Conservation (phyloP, 192 early-diverging fungal genomes). For the Ambispora gerdemannii region DNA sequence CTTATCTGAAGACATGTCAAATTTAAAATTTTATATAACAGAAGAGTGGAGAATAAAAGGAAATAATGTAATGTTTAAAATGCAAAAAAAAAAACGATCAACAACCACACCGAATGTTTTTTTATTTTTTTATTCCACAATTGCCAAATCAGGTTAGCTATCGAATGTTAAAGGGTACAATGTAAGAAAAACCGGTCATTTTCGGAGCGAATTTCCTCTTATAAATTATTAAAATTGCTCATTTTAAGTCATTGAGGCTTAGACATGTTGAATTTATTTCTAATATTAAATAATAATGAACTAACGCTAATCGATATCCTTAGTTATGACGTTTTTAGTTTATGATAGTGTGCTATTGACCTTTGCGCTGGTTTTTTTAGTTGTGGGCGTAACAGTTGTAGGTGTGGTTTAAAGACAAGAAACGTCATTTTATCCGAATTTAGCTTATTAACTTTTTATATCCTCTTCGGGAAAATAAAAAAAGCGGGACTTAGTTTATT, state of each 20-base stretch:
- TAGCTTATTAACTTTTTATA: background rate
- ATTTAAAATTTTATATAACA: background rate
- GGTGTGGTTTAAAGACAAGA: background rate
- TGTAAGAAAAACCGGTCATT: too few species aligned
- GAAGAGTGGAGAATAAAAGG: background rate
- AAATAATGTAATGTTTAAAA: background rate
- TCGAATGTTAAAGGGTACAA: too few species aligned
- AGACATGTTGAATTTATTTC: too few species aligned
- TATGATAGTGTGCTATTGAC: constrained; percentile 1
- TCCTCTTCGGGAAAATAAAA: background rate
- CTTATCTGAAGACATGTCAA: background rate
- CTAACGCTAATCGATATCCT: too few species aligned
- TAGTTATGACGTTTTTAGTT: background rate
- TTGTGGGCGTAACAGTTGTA: background rate
- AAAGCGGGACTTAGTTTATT: background rate
- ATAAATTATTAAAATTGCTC: background rate
- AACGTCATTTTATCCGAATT: background rate
- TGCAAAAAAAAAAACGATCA: too few species aligned
- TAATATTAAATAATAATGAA: too few species aligned
- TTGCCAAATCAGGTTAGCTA: background rate
- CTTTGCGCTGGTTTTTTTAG: background rate
- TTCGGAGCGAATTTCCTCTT: background rate
- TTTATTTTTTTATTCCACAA: background rate
- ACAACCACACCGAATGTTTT: background rate
- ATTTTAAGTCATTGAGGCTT: background rate